Percentiles rank a stretch among this genome's conserved stretches.
phyloP scores from a whole-genome alignment of 257 asterid species.

The Nicotiana obtusifolia region DNA sequence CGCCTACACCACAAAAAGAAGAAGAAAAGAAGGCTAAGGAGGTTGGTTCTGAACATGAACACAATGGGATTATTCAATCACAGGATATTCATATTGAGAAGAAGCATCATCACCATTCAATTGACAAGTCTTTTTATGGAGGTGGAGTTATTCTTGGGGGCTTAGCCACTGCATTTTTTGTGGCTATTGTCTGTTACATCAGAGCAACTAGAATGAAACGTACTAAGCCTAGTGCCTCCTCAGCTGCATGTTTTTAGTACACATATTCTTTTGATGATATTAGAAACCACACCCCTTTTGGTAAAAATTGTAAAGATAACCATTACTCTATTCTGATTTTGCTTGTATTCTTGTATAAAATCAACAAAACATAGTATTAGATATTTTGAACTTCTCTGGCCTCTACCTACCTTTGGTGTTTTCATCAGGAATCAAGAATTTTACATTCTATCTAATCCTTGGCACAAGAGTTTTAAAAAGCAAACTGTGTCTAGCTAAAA shows the following conservation, averaged over 20 bases:
- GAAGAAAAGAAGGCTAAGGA: background rate
- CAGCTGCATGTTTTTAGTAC: background rate
- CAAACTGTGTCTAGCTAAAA: too few relatives aligned
- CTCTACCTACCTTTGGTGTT: background rate
- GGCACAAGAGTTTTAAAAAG: too few relatives aligned
- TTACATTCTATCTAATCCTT: background rate
- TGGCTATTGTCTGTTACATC: conserved; percentile 51
- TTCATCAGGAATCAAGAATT: background rate
- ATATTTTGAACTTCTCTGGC: background rate
- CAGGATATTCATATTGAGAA: background rate
- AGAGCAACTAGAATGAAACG: conserved; percentile 51
- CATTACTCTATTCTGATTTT: background rate
- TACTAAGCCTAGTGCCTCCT: background rate
- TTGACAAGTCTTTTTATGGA: conserved; percentile 25
- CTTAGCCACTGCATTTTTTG: conserved; percentile 32
- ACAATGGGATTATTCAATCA: background rate
- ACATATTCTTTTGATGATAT: background rate
- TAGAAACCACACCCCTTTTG: background rate
- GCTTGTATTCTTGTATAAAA: background rate
- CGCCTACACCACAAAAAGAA: background rate
- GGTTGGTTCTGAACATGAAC: background rate
- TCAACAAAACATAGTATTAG: background rate
- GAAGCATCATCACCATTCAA: conserved; percentile 10
- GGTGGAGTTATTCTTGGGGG: conserved; percentile 34
- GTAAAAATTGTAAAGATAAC: background rate